A percentile compares a stretch with the other conserved stretches of the same genome.
These are phyloP conservation scores for Casuarina cunninghamiana DNA, from an alignment of 306 rosid genomes.

Conservation along the genomic window DNA sequence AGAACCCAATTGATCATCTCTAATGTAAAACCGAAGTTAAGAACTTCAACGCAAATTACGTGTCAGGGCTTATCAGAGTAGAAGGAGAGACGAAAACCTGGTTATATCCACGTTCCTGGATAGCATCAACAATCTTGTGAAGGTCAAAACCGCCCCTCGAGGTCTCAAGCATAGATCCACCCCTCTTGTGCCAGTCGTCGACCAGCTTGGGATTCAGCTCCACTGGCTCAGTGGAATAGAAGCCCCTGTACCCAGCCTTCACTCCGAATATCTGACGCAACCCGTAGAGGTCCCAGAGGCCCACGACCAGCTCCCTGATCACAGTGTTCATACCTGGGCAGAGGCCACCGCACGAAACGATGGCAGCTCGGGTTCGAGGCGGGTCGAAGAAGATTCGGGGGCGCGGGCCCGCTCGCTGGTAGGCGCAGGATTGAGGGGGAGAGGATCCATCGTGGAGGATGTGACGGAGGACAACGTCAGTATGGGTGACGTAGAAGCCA, in stretches of 20 bases:
- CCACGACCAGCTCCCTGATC: conserved; percentile 70
- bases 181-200: conserved; percentile 58
- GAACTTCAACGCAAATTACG: not conserved
- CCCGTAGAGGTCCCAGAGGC: conserved; percentile 71
- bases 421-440: not conserved
- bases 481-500: conserved; percentile 10
- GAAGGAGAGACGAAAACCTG: conserved; percentile 48
- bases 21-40: not conserved
- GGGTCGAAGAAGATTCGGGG: conserved; percentile 32
- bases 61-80: not conserved
- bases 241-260: conserved; percentile 73
- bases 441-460: not conserved
- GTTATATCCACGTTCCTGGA: conserved; percentile 51
- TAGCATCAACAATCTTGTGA: conserved; percentile 57
- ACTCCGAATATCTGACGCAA: conserved; percentile 71
- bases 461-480: not conserved
- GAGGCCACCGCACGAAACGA: conserved; percentile 69
- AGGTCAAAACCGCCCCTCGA: conserved; percentile 87
- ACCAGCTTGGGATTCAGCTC: conserved; percentile 44
- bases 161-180: conserved; percentile 73
- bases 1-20: not conserved
- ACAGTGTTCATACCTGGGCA: conserved; percentile 87
- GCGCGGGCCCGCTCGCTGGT: conserved; percentile 52
- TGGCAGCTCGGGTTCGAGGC: conserved; percentile 41
- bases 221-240: conserved; percentile 48